Percentiles rank a stretch among this genome's conserved stretches.
These are phyloP conservation scores for Parascedosporium putredinis DNA, from an alignment of 2,329 filamentous ascomycete genomes.

Conservation along the genomic window DNA sequence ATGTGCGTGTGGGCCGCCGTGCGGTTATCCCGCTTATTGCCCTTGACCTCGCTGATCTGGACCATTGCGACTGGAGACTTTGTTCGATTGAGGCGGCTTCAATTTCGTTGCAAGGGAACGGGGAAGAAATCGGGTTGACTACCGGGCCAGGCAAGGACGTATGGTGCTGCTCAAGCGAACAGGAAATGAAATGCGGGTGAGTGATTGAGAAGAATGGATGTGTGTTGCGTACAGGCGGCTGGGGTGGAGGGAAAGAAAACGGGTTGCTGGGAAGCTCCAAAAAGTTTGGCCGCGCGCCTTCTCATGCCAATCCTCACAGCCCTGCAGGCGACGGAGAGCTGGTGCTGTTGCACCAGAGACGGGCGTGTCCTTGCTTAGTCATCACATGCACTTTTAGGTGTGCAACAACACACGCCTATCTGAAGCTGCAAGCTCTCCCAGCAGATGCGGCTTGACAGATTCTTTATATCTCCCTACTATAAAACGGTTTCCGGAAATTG, in stretches of 20 bases:
- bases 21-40: slow-evolving; percentile 87
- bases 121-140: background rate
- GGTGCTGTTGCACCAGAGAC: too few species aligned
- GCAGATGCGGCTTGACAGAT: too few species aligned
- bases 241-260: background rate
- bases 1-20: slow-evolving; percentile 97
- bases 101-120: background rate
- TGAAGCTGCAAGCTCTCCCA: too few species aligned
- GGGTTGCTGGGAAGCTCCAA: background rate
- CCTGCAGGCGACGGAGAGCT: background rate
- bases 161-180: too few species aligned
- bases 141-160: background rate
- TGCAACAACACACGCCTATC: too few species aligned
- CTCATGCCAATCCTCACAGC: background rate
- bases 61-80: slow-evolving; percentile 46
- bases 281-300: slow-evolving; percentile 1
- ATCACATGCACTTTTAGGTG: too few species aligned
- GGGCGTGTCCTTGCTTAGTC: too few species aligned
- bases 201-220: too few species aligned
- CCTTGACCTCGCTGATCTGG: slow-evolving; percentile 89
- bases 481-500: too few species aligned
- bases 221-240: too few species aligned
- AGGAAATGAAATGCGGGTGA: too few species aligned
- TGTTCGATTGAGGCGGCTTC: background rate
- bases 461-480: too few species aligned